These are phyloP conservation scores for Kwoniella sp. DNA, from an alignment of 768 basidiomycete genomes.

Conservation along the genomic window DNA sequence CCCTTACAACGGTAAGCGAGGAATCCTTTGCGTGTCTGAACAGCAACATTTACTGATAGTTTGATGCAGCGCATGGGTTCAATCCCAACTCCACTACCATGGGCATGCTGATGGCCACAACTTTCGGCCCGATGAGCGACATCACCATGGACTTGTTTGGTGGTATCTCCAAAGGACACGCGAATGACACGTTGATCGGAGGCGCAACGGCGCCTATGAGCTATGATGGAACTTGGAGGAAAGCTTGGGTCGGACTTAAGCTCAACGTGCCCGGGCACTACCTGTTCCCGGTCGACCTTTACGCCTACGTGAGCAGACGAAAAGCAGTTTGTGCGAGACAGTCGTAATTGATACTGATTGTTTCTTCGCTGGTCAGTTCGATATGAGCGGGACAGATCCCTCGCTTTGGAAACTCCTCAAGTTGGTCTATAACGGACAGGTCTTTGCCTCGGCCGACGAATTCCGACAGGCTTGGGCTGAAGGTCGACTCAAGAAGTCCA, in stretches of 20 bases:
- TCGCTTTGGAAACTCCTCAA: conserved; percentile 63
- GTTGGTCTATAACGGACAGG: conserved; percentile 66
- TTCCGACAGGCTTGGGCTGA: background rate
- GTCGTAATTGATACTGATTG: conserved; percentile 55
- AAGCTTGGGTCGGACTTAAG: conserved; percentile 22
- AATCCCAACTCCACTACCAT: conserved; percentile 49
- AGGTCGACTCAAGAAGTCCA: too few species aligned
- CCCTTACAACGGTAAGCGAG: conserved; percentile 60
- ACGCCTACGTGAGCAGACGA: conserved; percentile 58
- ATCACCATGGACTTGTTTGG: conserved; percentile 61
- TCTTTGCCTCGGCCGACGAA: conserved; percentile 61
- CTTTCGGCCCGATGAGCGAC: conserved; percentile 13
- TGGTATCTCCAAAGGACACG: conserved; percentile 54
- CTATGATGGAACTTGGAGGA: conserved; percentile 66
- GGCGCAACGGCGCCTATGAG: conserved; percentile 63
- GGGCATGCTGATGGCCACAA: conserved; percentile 2
- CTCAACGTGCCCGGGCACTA: conserved; percentile 1
- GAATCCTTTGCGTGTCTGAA: too few species aligned
- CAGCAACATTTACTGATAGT: conserved; percentile 11
- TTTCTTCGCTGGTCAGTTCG: conserved; percentile 57
- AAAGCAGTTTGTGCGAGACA: conserved; percentile 56
- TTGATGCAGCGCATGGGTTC: conserved; percentile 11
- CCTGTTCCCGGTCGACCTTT: conserved; percentile 21
- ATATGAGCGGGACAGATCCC: conserved; percentile 63
- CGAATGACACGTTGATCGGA: conserved; percentile 60